These are phyloP conservation scores for Beta macrorhiza DNA, from an alignment of 179 eudicot genomes.

Conservation along the genomic window DNA sequence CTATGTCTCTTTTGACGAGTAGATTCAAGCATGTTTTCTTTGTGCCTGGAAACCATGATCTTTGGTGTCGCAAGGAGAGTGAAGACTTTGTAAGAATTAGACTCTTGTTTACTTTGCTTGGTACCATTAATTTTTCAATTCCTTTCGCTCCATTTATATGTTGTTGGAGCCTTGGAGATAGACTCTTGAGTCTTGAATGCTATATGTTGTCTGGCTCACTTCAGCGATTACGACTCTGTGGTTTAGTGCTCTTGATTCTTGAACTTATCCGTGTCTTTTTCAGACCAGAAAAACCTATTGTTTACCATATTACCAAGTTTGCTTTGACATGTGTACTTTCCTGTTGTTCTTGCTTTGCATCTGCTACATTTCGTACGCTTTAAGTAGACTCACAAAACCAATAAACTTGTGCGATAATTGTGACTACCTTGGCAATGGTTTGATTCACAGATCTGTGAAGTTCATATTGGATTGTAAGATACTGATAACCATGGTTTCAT, in stretches of 20 bases:
- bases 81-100: constrained; percentile 42
- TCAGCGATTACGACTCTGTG: background rate
- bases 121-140: background rate
- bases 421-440: too few relatives aligned
- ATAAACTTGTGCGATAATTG: background rate
- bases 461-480: too few relatives aligned
- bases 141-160: background rate
- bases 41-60: constrained; percentile 80
- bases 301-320: background rate
- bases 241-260: background rate
- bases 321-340: too few relatives aligned
- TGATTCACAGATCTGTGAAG: too few relatives aligned
- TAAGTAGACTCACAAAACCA: constrained; percentile 1
- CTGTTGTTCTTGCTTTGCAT: background rate
- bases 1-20: constrained; percentile 58
- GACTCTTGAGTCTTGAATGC: background rate
- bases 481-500: background rate
- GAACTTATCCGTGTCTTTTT: background rate
- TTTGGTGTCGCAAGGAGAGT: constrained; percentile 61
- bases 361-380: background rate
- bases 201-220: background rate
- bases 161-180: background rate
- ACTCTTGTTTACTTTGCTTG: constrained; percentile 3
- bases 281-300: too few relatives aligned
- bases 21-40: constrained; percentile 56